Conservation (phyloP, 352 stramenopile genomes). For the Phytophthora citrophthora region DNA sequence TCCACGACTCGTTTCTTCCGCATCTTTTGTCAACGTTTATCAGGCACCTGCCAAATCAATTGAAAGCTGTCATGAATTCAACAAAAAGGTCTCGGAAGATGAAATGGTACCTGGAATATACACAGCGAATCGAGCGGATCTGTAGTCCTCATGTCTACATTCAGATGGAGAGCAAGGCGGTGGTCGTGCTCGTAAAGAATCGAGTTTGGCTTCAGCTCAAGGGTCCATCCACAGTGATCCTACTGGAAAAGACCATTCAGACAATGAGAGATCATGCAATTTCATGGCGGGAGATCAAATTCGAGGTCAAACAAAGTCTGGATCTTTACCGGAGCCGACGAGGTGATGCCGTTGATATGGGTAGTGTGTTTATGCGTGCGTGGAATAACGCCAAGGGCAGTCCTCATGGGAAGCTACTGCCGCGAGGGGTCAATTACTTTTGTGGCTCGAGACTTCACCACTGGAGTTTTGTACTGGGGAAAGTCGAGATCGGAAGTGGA, state of each 20-base stretch:
- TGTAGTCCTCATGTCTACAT: constrained; percentile 36
- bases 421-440: constrained; percentile 53
- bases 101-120: constrained; percentile 64
- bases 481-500: constrained; percentile 66
- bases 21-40: constrained; percentile 50
- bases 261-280: constrained; percentile 39
- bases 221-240: constrained; percentile 27
- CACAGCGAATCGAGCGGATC: constrained; percentile 39
- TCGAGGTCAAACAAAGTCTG: constrained; percentile 39
- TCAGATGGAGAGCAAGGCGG: constrained; percentile 26
- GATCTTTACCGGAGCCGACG: constrained; percentile 1
- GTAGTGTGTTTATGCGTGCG: constrained; percentile 44
- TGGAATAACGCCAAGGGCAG: constrained; percentile 56
- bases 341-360: constrained; percentile 24
- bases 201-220: constrained; percentile 53
- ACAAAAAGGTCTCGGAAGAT: constrained; percentile 69
- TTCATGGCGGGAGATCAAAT: constrained; percentile 49
- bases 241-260: constrained; percentile 51
- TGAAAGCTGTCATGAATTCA: constrained; percentile 51
- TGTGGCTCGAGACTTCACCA: constrained; percentile 53
- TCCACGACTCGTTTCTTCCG: constrained; percentile 50
- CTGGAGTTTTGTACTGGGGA: constrained; percentile 56
- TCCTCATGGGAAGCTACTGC: constrained; percentile 18
- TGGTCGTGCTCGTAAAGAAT: constrained; percentile 37
- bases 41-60: constrained; percentile 41